Base-by-base conservation (phyloP, 2,329 filamentous ascomycete species). In the Fusarium lyarnte region DNA sequence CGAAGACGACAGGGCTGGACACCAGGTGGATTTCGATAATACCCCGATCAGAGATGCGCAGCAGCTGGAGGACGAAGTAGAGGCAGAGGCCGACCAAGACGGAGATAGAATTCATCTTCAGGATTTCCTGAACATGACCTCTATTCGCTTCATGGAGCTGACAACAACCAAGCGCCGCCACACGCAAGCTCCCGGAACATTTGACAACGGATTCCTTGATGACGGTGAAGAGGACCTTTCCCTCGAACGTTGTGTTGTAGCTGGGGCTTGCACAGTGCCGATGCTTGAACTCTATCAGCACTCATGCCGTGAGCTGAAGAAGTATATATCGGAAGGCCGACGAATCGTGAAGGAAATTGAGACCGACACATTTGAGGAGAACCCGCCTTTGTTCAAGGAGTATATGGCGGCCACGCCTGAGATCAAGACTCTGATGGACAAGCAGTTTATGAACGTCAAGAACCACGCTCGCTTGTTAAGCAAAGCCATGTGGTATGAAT, bases 401-500 rank as follows among this genome's bases (percentile, higher is more conserved):
- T 99, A 99, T 79, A 90, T 97, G 72, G 91, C 91, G 14, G 95
- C 95, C 31, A 89, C 93, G 1, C 90, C 94, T 2, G 94, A 97
- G 70, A 91, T 97, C 79, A 94, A 93, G 78, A 83, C 90, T 7
- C 87, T 97, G 58, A 97, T 99, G 91, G 95, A 99, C 83, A 96
- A 93, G 73, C 95, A 98, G 79, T 96, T 99, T 86, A 96, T 97
- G 81, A 98, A 98, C 78, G 93, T 97, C 81, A 98, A 98, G 85
- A 95, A 94, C 0, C 93, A 97, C 80, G 94, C 95, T 21, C 90
- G 96, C 31, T 87, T 98, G 19, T 86, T 95, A 57, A 98, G 95
- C 84, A 98, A 98, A 80, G 94, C 94, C 63, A 95, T 96, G 85
- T 99, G 96, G 96, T 99, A 99, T 80, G 93, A 95, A 78, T 99